Evolutionary conservation across 352 stramenopile genomes (phyloP).

Genomic region (Phytopythium litorale): DNA sequence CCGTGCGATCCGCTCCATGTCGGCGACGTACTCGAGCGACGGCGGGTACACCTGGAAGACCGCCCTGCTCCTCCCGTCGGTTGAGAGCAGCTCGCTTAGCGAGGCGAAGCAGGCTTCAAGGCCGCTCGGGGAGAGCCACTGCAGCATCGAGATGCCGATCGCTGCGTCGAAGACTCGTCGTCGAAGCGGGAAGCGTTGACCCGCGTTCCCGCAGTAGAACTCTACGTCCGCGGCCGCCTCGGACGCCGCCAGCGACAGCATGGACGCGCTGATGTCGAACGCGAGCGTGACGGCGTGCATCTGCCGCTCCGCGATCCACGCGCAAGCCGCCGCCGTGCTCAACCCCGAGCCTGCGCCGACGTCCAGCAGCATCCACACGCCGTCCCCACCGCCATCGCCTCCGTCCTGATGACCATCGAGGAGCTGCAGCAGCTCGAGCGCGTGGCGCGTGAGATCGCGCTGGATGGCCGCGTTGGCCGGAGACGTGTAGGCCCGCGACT

Average conservation of each 20-base stretch:
- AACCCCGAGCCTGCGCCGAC: conserved; percentile 67
- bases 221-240: conserved; percentile 10
- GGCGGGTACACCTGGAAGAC: conserved; percentile 78
- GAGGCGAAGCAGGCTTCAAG: conserved; percentile 59
- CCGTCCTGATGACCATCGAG: background rate
- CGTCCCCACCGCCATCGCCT: background rate
- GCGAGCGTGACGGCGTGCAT: conserved; percentile 40
- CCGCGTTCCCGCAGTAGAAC: conserved; percentile 70
- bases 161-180: conserved; percentile 31
- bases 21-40: conserved; percentile 39
- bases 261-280: conserved; percentile 75
- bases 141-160: conserved; percentile 81
- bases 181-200: conserved; percentile 56
- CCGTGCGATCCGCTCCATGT: conserved; percentile 52
- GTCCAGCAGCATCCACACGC: conserved; percentile 51
- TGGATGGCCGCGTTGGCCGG: conserved; percentile 64
- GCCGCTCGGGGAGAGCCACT: conserved; percentile 66
- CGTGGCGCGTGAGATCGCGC: conserved; percentile 57
- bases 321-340: conserved; percentile 47
- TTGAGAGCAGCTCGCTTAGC: conserved; percentile 29
- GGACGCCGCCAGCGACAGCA: conserved; percentile 44
- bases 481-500: conserved; percentile 71
- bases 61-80: conserved; percentile 11
- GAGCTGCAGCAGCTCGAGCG: conserved; percentile 45
- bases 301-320: conserved; percentile 41